phyloP scores from a whole-genome alignment of 768 basidiomycete genomes.

The Collybiopsis confluens region DNA sequence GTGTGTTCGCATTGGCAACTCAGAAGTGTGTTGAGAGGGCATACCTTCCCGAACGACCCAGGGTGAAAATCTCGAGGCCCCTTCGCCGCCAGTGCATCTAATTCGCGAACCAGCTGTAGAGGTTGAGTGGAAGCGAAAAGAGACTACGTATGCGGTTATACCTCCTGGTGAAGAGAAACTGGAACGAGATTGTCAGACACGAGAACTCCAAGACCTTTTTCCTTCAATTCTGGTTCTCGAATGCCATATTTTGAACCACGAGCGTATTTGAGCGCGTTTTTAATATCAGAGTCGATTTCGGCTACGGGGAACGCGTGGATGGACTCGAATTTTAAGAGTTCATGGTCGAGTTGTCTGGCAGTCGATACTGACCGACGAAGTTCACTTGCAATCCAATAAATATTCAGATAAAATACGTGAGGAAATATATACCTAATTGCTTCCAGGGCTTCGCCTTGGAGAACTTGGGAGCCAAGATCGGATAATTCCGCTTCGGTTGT shows the following conservation, averaged over 20 bases:
- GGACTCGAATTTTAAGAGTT: neutral
- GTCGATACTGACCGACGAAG: neutral
- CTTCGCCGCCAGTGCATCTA: slow-evolving; percentile 10
- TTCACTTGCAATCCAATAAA: neutral
- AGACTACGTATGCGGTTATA: too few species aligned
- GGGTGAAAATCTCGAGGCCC: slow-evolving; percentile 16
- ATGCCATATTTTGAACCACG: slow-evolving; percentile 1
- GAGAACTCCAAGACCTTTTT: neutral
- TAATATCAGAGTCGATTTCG: neutral
- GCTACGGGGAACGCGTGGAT: neutral
- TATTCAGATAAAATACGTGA: too few species aligned
- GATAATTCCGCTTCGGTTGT: neutral
- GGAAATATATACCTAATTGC: neutral
- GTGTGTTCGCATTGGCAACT: neutral
- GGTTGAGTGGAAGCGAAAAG: neutral
- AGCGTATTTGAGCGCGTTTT: neutral
- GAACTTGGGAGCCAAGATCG: neutral
- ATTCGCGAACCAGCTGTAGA: slow-evolving; percentile 8
- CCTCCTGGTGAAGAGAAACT: slow-evolving; percentile 12
- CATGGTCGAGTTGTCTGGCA: neutral
- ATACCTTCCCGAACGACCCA: slow-evolving; percentile 12
- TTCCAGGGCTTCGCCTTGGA: neutral
- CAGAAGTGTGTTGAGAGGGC: neutral
- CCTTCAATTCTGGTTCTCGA: neutral
- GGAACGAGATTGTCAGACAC: slow-evolving; percentile 12